These are phyloP conservation scores for Alternaria gaisen DNA, from an alignment of 2,329 filamentous ascomycete species.

Conservation along the genomic window DNA sequence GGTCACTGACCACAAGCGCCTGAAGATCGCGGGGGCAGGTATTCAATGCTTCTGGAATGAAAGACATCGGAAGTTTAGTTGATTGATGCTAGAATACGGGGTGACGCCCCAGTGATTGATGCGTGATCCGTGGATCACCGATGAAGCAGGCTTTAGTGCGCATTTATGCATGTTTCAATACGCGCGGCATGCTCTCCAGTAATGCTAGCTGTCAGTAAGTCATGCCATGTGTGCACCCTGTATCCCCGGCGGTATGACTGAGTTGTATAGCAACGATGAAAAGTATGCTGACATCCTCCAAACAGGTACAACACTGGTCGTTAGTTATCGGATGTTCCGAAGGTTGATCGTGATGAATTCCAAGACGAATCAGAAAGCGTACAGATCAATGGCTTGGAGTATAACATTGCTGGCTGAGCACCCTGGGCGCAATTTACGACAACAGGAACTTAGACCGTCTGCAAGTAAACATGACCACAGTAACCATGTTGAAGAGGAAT, in stretches of 20 bases:
- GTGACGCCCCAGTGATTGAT: neutral
- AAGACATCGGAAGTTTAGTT: neutral
- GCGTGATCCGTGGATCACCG: slow-evolving; percentile 3
- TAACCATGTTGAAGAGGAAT: neutral
- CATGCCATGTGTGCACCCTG: neutral
- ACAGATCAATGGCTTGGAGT: neutral
- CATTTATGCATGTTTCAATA: neutral
- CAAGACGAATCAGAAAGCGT: neutral
- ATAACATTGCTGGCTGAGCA: neutral
- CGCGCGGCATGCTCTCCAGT: neutral
- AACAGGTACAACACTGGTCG: neutral
- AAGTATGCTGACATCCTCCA: neutral
- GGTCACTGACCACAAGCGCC: neutral
- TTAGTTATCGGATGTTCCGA: neutral
- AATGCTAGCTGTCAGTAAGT: neutral
- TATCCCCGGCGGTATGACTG: neutral
- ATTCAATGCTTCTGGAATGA: neutral
- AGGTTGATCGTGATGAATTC: neutral
- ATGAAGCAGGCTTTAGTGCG: neutral
- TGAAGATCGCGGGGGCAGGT: neutral
- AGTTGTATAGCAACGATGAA: neutral
- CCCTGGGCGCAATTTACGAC: neutral
- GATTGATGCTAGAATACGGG: neutral
- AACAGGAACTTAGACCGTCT: neutral
- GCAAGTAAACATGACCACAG: neutral